A percentile compares a stretch with the other conserved stretches of the same genome.
Conservation (phyloP, 1,284 basidiomycete genomes). For the Apiotrichum sp. region DNA sequence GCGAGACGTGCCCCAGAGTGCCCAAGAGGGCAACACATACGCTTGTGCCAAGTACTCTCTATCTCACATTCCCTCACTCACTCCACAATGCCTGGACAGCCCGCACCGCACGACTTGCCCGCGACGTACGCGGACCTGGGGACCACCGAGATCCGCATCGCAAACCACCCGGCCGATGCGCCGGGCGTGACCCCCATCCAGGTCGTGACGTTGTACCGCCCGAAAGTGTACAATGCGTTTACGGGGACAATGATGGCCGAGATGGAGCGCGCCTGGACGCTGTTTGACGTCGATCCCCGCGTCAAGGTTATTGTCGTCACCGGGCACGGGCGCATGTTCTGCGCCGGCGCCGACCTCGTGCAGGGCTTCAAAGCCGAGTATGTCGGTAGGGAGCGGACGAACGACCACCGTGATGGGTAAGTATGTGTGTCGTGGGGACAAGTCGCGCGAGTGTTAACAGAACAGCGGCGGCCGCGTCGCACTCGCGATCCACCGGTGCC, state of each 20-base stretch:
- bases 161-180: slow-evolving; percentile 12
- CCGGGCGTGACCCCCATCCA: slow-evolving; percentile 18
- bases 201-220: slow-evolving; percentile 18
- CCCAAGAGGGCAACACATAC: too few relatives aligned
- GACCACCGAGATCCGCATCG: slow-evolving; percentile 4
- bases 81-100: too few relatives aligned
- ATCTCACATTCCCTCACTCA: too few relatives aligned
- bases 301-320: slow-evolving; percentile 17
- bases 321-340: slow-evolving; percentile 16
- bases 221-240: slow-evolving; percentile 15
- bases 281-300: slow-evolving; percentile 13
- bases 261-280: slow-evolving; percentile 7
- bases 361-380: slow-evolving; percentile 5
- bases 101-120: not conserved
- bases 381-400: not conserved
- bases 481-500: slow-evolving; percentile 15
- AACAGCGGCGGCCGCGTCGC: slow-evolving; percentile 11
- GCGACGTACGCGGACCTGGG: slow-evolving; percentile 8
- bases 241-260: slow-evolving; percentile 12
- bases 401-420: slow-evolving; percentile 13
- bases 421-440: not conserved
- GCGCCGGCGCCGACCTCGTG: slow-evolving; percentile 15
- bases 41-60: too few relatives aligned
- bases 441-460: too few relatives aligned
- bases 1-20: too few relatives aligned